Evolutionary conservation across 2,329 filamentous ascomycete species (phyloP).

Genomic region (Monosporascus cannonballus): DNA sequence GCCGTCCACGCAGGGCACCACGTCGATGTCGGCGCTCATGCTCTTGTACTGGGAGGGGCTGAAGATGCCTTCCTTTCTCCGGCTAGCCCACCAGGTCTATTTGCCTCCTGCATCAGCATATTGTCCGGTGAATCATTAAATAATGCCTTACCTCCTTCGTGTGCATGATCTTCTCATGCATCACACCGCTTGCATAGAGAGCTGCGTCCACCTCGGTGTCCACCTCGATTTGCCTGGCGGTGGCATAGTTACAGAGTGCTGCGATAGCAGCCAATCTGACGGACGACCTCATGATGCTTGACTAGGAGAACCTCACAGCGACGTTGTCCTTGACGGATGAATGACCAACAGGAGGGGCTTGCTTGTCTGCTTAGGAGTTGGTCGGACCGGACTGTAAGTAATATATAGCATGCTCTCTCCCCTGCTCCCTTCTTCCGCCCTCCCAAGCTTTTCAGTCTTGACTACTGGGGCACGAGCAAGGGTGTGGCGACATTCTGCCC

Average conservation of each 20-base stretch:
- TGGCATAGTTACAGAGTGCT: conserved; percentile 19
- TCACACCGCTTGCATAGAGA: conserved; percentile 25
- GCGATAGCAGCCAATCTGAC: conserved; percentile 19
- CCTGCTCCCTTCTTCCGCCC: neutral
- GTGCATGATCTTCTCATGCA: conserved; percentile 26
- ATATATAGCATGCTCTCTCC: neutral
- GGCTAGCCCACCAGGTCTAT: conserved; percentile 24
- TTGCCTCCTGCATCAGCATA: neutral
- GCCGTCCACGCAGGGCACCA: conserved; percentile 19
- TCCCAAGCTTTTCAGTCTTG: neutral
- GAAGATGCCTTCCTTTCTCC: conserved; percentile 22
- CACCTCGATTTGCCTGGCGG: conserved; percentile 25
- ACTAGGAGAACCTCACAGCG: neutral
- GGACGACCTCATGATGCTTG: conserved; percentile 21
- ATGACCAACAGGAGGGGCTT: neutral
- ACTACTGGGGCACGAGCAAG: neutral
- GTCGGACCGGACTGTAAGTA: neutral
- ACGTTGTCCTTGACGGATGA: neutral
- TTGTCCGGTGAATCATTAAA: neutral
- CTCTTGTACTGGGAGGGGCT: conserved; percentile 22
- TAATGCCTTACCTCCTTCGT: conserved; percentile 20
- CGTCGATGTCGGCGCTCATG: conserved; percentile 16
- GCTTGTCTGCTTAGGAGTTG: neutral
- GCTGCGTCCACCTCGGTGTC: conserved; percentile 21
- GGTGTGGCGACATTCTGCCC: neutral